Evolutionary conservation across 2,329 filamentous ascomycete genomes (phyloP).

Genomic region (Sphaerulina vaccinii): DNA sequence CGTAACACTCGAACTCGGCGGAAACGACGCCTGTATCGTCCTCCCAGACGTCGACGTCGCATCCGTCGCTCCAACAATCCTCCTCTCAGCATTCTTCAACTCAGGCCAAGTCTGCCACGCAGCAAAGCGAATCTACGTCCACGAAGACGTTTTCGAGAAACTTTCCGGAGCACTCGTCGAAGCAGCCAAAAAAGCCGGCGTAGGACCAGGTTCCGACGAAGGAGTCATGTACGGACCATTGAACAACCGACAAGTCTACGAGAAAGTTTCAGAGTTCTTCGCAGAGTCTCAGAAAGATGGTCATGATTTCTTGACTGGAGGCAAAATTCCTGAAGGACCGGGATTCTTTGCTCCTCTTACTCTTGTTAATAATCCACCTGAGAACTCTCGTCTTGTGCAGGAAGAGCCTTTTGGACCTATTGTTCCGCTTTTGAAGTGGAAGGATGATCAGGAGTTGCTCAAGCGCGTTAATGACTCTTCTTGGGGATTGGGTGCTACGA

Average conservation of each 20-base stretch:
- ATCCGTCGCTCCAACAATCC: constrained; percentile 88
- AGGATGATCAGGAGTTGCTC: constrained; percentile 74
- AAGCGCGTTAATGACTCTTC: constrained; percentile 88
- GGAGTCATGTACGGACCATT: constrained; percentile 39
- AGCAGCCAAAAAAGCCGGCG: constrained; percentile 74
- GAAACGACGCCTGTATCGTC: constrained; percentile 89
- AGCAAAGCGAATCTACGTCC: constrained; percentile 87
- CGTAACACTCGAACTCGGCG: constrained; percentile 84
- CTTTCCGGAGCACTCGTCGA: constrained; percentile 76
- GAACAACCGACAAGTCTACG: constrained; percentile 68
- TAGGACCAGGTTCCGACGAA: constrained; percentile 66
- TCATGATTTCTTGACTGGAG: constrained; percentile 67
- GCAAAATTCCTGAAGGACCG: constrained; percentile 40
- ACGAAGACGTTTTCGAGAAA: constrained; percentile 75
- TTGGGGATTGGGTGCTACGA: constrained; percentile 86
- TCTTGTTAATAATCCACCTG: constrained; percentile 72
- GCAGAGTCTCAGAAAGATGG: constrained; percentile 66
- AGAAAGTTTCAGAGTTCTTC: constrained; percentile 79
- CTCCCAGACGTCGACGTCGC: constrained; percentile 77
- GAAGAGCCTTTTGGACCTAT: constrained; percentile 93
- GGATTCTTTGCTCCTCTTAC: constrained; percentile 60
- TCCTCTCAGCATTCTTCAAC: constrained; percentile 90
- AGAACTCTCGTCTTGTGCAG: constrained; percentile 81
- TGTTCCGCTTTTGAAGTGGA: constrained; percentile 84
- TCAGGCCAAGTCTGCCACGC: constrained; percentile 96